phyloP scores from a whole-genome alignment of 768 basidiomycete genomes.

The Psilocybe azurescens region DNA sequence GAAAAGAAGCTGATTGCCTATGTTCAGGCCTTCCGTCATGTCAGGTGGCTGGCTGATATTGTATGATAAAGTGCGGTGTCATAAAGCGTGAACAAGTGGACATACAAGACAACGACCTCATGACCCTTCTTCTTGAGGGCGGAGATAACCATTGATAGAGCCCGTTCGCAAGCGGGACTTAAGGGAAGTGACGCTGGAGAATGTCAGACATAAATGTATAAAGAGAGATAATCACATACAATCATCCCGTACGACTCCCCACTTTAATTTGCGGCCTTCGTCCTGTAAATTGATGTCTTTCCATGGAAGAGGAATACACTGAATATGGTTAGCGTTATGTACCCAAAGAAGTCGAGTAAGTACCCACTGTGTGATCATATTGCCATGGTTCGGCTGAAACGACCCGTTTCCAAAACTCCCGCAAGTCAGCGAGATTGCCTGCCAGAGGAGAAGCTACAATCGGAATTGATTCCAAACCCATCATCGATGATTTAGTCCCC shows the following conservation, averaged over 20 bases:
- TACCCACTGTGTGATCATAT: conserved; percentile 62
- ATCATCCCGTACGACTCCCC: conserved; percentile 69
- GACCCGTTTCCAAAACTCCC: conserved; percentile 69
- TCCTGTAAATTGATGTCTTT: conserved; percentile 49
- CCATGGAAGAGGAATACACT: conserved; percentile 61
- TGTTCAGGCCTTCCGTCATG: conserved; percentile 51
- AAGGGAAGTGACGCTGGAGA: conserved; percentile 59
- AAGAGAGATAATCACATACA: conserved; percentile 9
- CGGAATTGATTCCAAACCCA: conserved; percentile 63
- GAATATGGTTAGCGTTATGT: neutral
- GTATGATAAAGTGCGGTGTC: neutral
- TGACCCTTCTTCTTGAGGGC: conserved; percentile 65
- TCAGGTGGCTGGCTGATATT: conserved; percentile 46
- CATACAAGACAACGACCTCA: conserved; percentile 67
- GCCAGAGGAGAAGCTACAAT: conserved; percentile 66
- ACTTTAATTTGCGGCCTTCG: conserved; percentile 58
- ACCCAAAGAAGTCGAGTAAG: neutral
- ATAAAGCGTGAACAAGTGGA: conserved; percentile 11
- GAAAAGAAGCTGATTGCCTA: conserved; percentile 61
- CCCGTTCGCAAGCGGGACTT: conserved; percentile 67
- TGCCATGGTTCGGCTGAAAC: conserved; percentile 67
- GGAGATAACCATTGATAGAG: conserved; percentile 53
- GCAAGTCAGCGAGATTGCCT: conserved; percentile 61
- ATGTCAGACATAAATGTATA: conserved; percentile 1
- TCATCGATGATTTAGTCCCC: conserved; percentile 50